These are phyloP conservation scores for Cercospora sp. DNA, from an alignment of 2,329 filamentous ascomycete species.

Conservation along the genomic window DNA sequence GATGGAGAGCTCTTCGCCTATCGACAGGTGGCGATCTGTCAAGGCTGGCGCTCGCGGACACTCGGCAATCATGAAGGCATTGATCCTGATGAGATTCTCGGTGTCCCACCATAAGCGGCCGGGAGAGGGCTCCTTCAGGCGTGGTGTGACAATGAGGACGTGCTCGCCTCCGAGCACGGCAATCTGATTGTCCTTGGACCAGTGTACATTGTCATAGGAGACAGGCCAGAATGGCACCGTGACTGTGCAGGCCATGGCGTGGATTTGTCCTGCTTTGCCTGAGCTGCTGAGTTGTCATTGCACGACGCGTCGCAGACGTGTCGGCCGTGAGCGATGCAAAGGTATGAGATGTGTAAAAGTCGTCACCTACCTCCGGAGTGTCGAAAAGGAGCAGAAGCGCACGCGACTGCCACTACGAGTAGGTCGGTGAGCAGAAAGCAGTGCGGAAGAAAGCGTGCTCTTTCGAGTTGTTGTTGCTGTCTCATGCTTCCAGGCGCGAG, in stretches of 20 bases:
- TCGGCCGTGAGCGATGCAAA: constrained; percentile 45
- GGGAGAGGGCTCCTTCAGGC: constrained; percentile 25
- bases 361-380: constrained; percentile 57
- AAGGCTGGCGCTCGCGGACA: constrained; percentile 48
- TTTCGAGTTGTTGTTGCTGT: background rate
- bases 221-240: constrained; percentile 50
- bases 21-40: constrained; percentile 51
- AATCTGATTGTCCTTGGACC: constrained; percentile 60
- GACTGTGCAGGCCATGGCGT: constrained; percentile 26
- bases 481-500: background rate
- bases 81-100: constrained; percentile 46
- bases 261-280: background rate
- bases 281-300: constrained; percentile 12
- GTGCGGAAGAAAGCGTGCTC: background rate
- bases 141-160: constrained; percentile 51
- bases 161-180: constrained; percentile 58
- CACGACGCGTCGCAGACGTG: constrained; percentile 18
- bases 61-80: constrained; percentile 55
- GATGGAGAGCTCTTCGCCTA: constrained; percentile 60
- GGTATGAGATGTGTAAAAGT: constrained; percentile 85
- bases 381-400: background rate
- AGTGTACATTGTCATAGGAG: constrained; percentile 55
- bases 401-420: background rate
- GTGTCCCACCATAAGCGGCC: constrained; percentile 16
- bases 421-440: background rate